Percentiles rank a stretch among this genome's conserved stretches.
Conservation (phyloP, 768 basidiomycete genomes). For the Suillus ampliporus region DNA sequence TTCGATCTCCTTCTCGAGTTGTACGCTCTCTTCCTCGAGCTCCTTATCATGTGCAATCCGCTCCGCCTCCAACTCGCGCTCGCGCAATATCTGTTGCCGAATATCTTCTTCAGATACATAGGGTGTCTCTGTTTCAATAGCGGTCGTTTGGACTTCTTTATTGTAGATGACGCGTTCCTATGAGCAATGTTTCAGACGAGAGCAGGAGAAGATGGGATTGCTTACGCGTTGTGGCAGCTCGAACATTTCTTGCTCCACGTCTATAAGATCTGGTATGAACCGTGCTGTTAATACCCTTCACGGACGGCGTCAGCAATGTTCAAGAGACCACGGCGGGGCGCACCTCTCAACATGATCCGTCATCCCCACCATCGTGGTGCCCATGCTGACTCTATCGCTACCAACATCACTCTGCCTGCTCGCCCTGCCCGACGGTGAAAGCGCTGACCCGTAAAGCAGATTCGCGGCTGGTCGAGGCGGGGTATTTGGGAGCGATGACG, state of each 20-base stretch:
- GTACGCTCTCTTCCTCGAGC: conserved; percentile 81
- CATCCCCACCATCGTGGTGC: conserved; percentile 51
- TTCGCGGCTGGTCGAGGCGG: conserved; percentile 52
- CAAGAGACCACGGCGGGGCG: conserved; percentile 24
- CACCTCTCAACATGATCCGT: conserved; percentile 78
- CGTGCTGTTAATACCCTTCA: conserved; percentile 67
- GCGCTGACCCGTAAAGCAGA: conserved; percentile 42
- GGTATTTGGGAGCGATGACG: conserved; percentile 74
- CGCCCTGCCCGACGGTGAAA: conserved; percentile 60
- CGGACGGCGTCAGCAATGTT: conserved; percentile 5
- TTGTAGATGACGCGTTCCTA: conserved; percentile 84
- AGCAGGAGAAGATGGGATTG: conserved; percentile 2
- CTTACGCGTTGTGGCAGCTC: conserved; percentile 86
- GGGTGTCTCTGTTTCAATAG: conserved; percentile 59
- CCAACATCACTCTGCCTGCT: conserved; percentile 75
- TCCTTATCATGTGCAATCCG: conserved; percentile 73
- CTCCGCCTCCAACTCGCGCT: conserved; percentile 75
- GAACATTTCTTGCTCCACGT: conserved; percentile 88
- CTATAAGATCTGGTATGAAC: conserved; percentile 78
- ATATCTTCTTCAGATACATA: conserved; percentile 72
- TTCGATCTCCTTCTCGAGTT: conserved; percentile 85
- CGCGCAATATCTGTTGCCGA: conserved; percentile 67
- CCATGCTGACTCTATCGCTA: conserved; percentile 51
- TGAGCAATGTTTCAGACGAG: conserved; percentile 10
- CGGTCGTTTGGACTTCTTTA: conserved; percentile 83